Percentiles rank a stretch among this genome's conserved stretches.
Evolutionary conservation across 106 monocot species (phyloP).

Genomic region (Dendrobium officinale): DNA sequence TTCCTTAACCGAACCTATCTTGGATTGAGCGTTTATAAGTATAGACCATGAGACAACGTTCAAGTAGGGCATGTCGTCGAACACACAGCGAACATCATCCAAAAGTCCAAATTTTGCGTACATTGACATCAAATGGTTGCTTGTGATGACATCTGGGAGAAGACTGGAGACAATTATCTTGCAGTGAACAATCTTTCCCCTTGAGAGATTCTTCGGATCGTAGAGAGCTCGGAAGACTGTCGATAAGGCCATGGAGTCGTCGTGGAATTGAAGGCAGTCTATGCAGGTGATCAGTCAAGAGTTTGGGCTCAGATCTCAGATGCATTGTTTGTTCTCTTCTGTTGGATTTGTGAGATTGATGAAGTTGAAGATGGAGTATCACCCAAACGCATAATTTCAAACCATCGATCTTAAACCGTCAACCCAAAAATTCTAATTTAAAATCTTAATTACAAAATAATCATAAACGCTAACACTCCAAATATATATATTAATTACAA

Average conservation of each 20-base stretch:
- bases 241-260: background rate
- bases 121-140: constrained; percentile 18
- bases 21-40: constrained; percentile 12
- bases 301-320: background rate
- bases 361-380: too few relatives aligned
- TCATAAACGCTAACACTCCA: too few relatives aligned
- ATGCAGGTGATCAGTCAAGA: background rate
- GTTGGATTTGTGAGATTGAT: too few relatives aligned
- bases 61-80: constrained; percentile 17
- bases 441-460: too few relatives aligned
- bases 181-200: constrained; percentile 5
- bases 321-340: background rate
- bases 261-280: background rate
- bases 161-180: constrained; percentile 5
- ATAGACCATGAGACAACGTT: constrained; percentile 20
- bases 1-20: background rate
- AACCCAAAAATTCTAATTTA: too few relatives aligned
- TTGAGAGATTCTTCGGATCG: background rate
- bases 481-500: too few relatives aligned
- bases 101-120: constrained; percentile 6
- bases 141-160: constrained; percentile 13
- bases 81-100: constrained; percentile 15
- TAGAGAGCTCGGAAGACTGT: background rate
- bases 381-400: too few relatives aligned
- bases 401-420: too few relatives aligned